Conservation (phyloP, 208 protist species). For the Crithidia bombi region DNA sequence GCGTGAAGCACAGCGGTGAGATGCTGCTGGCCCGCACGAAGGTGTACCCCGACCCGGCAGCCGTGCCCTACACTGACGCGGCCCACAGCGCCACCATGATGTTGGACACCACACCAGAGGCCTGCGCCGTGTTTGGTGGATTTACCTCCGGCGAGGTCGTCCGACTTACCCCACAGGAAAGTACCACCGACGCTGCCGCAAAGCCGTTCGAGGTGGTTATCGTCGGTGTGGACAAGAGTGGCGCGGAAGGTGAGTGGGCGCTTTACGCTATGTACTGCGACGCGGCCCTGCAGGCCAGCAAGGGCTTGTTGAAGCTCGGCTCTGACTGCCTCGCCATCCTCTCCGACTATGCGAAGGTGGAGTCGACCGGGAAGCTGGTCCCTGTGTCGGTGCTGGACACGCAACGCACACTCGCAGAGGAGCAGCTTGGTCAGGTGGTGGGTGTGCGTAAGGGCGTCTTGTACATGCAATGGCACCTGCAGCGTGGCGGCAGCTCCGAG, state of each 20-base stretch:
- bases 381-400: slow-evolving; percentile 43
- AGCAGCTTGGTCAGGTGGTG: slow-evolving; percentile 80
- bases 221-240: slow-evolving; percentile 67
- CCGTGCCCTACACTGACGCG: slow-evolving; percentile 66
- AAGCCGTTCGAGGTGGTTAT: slow-evolving; percentile 56
- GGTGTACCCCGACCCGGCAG: slow-evolving; percentile 45
- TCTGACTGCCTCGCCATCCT: slow-evolving; percentile 66
- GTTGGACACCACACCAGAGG: slow-evolving; percentile 66
- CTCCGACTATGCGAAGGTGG: slow-evolving; percentile 45
- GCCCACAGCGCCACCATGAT: slow-evolving; percentile 31
- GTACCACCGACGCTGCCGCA: background rate
- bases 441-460: slow-evolving; percentile 76
- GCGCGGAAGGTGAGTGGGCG: slow-evolving; percentile 57
- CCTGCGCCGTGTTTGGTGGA: slow-evolving; percentile 69
- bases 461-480: slow-evolving; percentile 85
- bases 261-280: slow-evolving; percentile 63
- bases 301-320: slow-evolving; percentile 68
- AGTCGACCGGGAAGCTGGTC: slow-evolving; percentile 34
- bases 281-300: slow-evolving; percentile 32
- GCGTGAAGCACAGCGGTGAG: slow-evolving; percentile 51
- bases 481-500: slow-evolving; percentile 45
- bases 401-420: slow-evolving; percentile 63
- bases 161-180: slow-evolving; percentile 26
- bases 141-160: slow-evolving; percentile 74
- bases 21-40: slow-evolving; percentile 45